Percentiles rank a stretch among this genome's conserved stretches.
These are phyloP conservation scores for Psilocybe cyanescens DNA, from an alignment of 768 basidiomycete species.

Conservation along the genomic window DNA sequence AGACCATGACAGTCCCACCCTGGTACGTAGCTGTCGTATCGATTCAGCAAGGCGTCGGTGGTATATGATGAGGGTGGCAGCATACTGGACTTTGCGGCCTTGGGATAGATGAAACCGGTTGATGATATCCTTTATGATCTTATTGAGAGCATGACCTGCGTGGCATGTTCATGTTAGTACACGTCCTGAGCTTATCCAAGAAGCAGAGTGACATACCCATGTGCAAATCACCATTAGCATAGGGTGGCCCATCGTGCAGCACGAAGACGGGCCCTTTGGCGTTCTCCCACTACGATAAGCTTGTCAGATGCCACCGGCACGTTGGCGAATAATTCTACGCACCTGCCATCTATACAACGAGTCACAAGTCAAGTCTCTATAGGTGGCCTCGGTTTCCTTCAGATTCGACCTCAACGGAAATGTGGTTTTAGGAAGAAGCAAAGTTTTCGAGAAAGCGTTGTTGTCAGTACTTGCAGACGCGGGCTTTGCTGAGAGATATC, in stretches of 20 bases:
- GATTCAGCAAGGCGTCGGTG: constrained; percentile 8
- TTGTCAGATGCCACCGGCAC: constrained; percentile 5
- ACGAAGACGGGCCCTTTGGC: constrained; percentile 75
- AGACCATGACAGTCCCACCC: constrained; percentile 99
- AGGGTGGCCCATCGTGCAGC: constrained; percentile 95
- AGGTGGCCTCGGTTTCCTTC: constrained; percentile 59
- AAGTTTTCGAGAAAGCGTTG: constrained; percentile 55
- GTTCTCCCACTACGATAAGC: constrained; percentile 58
- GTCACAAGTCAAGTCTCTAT: constrained; percentile 67
- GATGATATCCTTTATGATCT: constrained; percentile 95
- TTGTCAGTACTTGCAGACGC: constrained; percentile 25
- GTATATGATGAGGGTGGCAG: neutral
- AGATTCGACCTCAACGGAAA: constrained; percentile 79
- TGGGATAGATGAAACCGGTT: constrained; percentile 83
- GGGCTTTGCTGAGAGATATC: constrained; percentile 17
- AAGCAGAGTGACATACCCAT: constrained; percentile 65
- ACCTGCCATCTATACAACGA: constrained; percentile 84
- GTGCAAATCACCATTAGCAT: constrained; percentile 95
- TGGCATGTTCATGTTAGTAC: neutral
- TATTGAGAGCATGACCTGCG: constrained; percentile 93
- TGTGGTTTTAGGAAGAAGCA: constrained; percentile 80
- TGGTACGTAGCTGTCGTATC: constrained; percentile 73
- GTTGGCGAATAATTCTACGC: constrained; percentile 22
- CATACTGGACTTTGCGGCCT: constrained; percentile 84
- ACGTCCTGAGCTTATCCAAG: neutral